Base-by-base conservation (phyloP, 768 basidiomycete species). In the Suillus alpinus region DNA sequence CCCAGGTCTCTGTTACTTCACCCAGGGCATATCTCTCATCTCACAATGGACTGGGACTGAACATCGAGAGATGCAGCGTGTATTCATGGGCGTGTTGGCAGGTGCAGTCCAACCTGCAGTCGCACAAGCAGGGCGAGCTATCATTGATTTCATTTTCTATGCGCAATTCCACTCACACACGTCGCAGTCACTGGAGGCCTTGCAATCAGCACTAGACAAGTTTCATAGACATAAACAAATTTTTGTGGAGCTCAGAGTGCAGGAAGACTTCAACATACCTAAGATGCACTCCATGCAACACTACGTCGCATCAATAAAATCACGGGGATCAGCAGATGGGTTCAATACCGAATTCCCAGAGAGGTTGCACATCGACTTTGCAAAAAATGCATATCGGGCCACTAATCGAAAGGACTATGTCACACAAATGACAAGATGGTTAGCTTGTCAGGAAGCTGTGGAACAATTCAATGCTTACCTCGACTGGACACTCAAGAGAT, bases 61-160 rank as follows among this genome's bases (percentile, higher is more conserved):
- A 59, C 67, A 69, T 57, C 67, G 69, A 56, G 62, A 59, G 16
- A 76, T 79, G 70, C 67, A 74, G 56, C 68, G 71, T 39, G 68
- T 75, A 5, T 75, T 77, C 57, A 36, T 74, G 6, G 71, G 65
- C 0, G 68, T 73, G 0, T 13, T 80, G 0, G 67, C 70, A 2
- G 70, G 70, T 7, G 58, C 7, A 52, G 61, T 0, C 57, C 69
- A 20, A 43, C 49, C 5, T 3, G 6, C 56, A 2, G 72, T 73
- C 67, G 66, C 2, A 16, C 64, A 1, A 76, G 77, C 59, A 67
- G 32, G 2, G 1, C 32, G 32, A 6, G 9, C 6, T 4, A 34
- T 34, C 32, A 34, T 81, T 0, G 76, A 81, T 60, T 81, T 80
- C 61, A 60, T 80, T 12, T 78, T 73, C n/a, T 57, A 59, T 75